phyloP scores from a whole-genome alignment of 169 alveolate species.

The Neospora caninum region DNA sequence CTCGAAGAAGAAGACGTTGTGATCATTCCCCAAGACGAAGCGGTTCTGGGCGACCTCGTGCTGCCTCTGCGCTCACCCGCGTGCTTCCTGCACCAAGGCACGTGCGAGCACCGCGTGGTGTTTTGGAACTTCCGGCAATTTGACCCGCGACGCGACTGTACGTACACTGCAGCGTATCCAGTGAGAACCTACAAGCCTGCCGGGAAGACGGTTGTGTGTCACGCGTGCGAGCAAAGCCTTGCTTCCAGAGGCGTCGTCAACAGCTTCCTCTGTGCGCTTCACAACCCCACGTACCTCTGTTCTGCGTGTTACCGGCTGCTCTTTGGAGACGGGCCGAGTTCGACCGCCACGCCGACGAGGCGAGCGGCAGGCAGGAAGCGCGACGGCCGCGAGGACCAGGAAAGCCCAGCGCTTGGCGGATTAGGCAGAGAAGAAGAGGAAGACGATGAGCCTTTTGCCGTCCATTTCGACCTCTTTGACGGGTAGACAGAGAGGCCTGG shows the following conservation, averaged over 20 bases:
- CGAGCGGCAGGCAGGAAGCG: background rate
- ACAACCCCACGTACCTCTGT: constrained; percentile 30
- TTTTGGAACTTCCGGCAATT: constrained; percentile 69
- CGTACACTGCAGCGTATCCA: constrained; percentile 67
- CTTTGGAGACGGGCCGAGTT: background rate
- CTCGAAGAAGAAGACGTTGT: background rate
- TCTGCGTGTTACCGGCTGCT: background rate
- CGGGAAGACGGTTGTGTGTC: constrained; percentile 15
- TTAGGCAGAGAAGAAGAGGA: background rate
- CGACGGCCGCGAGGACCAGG: background rate
- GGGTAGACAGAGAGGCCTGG: constrained; percentile 2
- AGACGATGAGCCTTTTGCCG: constrained; percentile 15
- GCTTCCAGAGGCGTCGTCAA: constrained; percentile 15
- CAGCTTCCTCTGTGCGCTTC: constrained; percentile 5
- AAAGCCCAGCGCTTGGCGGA: background rate
- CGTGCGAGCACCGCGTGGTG: constrained; percentile 74
- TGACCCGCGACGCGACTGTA: constrained; percentile 64
- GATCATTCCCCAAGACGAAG: constrained; percentile 35
- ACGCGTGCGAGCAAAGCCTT: constrained; percentile 30
- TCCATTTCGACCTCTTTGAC: constrained; percentile 20
- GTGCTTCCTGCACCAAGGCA: constrained; percentile 73
- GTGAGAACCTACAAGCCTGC: constrained; percentile 61
- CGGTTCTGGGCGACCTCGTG: constrained; percentile 41
- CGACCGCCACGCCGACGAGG: background rate
- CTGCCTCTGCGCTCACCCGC: constrained; percentile 69